A percentile compares a stretch with the other conserved stretches of the same genome.
phyloP scores from a whole-genome alignment of 345 rosid species.

The Heritiera fomes region DNA sequence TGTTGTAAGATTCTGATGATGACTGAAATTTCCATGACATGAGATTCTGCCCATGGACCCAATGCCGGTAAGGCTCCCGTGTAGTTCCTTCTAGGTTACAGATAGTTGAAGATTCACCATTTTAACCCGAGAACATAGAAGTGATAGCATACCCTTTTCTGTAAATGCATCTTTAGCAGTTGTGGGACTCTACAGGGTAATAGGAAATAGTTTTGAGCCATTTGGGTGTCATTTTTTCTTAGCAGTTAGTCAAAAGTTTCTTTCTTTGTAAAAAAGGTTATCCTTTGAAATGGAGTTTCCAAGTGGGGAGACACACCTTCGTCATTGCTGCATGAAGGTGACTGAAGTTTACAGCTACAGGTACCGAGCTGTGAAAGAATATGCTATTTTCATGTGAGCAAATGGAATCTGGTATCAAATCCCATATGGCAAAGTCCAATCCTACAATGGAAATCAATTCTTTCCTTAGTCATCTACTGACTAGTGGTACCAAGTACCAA shows the following conservation, averaged over 20 bases:
- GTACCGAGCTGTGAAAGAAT: constrained; percentile 16
- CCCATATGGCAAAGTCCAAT: background rate
- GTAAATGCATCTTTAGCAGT: background rate
- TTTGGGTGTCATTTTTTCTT: constrained; percentile 22
- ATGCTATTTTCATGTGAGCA: constrained; percentile 14
- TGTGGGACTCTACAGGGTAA: constrained; percentile 1
- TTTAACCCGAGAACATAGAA: background rate
- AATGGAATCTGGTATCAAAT: constrained; percentile 30
- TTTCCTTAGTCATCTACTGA: constrained; percentile 8
- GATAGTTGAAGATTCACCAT: background rate
- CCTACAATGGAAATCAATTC: constrained; percentile 2
- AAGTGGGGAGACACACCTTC: constrained; percentile 21
- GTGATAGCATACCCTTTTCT: background rate
- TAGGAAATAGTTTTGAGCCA: constrained; percentile 21
- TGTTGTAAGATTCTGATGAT: constrained; percentile 8
- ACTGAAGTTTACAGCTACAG: constrained; percentile 8
- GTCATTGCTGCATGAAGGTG: constrained; percentile 23
- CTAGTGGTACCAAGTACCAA: constrained; percentile 12
- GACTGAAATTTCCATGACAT: background rate
- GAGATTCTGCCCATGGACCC: constrained; percentile 2
- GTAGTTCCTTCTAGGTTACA: background rate
- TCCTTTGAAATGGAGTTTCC: constrained; percentile 19
- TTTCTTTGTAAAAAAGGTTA: background rate
- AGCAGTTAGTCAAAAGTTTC: constrained; percentile 20
- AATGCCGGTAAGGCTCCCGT: background rate